A percentile compares a stretch with the other conserved stretches of the same genome.
phyloP scores from a whole-genome alignment of 345 rosid genomes.

The Ceriops zippeliana region DNA sequence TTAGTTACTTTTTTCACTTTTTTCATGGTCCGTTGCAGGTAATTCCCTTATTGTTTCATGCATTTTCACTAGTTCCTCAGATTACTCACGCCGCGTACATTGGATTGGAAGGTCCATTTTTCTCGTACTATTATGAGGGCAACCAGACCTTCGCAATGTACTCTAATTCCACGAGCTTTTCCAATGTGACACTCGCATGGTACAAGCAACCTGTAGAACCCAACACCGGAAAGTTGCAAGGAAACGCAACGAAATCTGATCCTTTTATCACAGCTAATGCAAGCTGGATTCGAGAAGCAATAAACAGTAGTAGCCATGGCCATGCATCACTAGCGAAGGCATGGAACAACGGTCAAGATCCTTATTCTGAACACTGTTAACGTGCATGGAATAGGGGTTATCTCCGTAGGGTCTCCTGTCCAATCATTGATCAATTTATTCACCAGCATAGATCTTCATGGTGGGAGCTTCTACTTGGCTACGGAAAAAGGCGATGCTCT shows the following conservation, averaged over 20 bases:
- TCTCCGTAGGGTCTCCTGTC: slow-evolving; percentile 40
- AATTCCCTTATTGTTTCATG: slow-evolving; percentile 39
- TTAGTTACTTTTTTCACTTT: not conserved
- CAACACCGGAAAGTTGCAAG: slow-evolving; percentile 33
- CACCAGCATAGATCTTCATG: slow-evolving; percentile 23
- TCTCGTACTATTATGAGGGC: slow-evolving; percentile 33
- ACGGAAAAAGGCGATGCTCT: slow-evolving; percentile 34
- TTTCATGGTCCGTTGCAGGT: slow-evolving; percentile 25
- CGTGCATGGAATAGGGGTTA: slow-evolving; percentile 22
- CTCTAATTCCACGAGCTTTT: slow-evolving; percentile 27
- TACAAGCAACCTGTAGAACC: slow-evolving; percentile 39
- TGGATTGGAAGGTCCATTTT: slow-evolving; percentile 38
- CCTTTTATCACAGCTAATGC: slow-evolving; percentile 9
- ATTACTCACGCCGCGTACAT: slow-evolving; percentile 39
- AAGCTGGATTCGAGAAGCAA: slow-evolving; percentile 35
- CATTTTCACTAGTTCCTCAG: slow-evolving; percentile 33
- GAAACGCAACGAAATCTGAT: slow-evolving; percentile 21
- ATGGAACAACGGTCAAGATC: slow-evolving; percentile 27
- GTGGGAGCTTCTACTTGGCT: slow-evolving; percentile 40
- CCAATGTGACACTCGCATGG: slow-evolving; percentile 20
- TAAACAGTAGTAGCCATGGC: slow-evolving; percentile 24
- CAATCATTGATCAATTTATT: slow-evolving; percentile 19
- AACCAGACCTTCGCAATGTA: slow-evolving; percentile 28
- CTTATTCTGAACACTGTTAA: slow-evolving; percentile 29
- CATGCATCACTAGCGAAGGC: slow-evolving; percentile 32